Evolutionary conservation across 148 eudicot species (phyloP).

Genomic region (Agrostemma githago): DNA sequence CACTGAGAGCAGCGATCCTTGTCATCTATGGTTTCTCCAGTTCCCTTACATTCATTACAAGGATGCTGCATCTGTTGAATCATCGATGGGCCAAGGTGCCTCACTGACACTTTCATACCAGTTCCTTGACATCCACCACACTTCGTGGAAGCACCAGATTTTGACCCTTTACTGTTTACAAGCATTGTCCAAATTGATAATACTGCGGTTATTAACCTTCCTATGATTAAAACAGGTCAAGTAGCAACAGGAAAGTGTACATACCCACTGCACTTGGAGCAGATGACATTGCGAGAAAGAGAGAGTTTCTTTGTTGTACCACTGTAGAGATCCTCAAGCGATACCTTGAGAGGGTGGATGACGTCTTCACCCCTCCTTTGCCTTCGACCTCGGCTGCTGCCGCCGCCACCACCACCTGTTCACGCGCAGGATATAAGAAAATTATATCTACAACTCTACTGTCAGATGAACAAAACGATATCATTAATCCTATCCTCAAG

Average conservation of each 20-base stretch:
- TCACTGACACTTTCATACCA: constrained; percentile 67
- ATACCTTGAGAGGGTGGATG: constrained; percentile 63
- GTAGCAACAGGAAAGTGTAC: neutral
- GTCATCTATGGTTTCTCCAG: constrained; percentile 58
- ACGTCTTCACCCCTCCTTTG: constrained; percentile 80
- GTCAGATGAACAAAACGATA: too few species aligned
- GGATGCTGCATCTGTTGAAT: constrained; percentile 80
- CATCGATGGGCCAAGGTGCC: constrained; percentile 75
- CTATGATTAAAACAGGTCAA: neutral
- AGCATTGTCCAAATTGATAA: neutral
- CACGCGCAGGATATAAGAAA: neutral
- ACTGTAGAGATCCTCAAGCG: constrained; percentile 59
- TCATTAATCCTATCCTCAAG: too few species aligned
- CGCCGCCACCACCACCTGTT: constrained; percentile 49
- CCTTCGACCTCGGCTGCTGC: constrained; percentile 40
- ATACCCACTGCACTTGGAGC: constrained; percentile 51
- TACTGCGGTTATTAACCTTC: too few species aligned
- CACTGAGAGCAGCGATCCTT: constrained; percentile 63
- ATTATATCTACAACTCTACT: neutral
- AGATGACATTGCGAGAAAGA: constrained; percentile 50
- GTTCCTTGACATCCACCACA: constrained; percentile 68
- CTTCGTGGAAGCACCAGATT: constrained; percentile 65
- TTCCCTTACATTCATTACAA: constrained; percentile 75
- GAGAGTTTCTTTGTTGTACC: constrained; percentile 70
- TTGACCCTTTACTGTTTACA: constrained; percentile 51